Base-by-base conservation (phyloP, 1,139 yeast genomes). In the Blastobotrys indianensis region DNA sequence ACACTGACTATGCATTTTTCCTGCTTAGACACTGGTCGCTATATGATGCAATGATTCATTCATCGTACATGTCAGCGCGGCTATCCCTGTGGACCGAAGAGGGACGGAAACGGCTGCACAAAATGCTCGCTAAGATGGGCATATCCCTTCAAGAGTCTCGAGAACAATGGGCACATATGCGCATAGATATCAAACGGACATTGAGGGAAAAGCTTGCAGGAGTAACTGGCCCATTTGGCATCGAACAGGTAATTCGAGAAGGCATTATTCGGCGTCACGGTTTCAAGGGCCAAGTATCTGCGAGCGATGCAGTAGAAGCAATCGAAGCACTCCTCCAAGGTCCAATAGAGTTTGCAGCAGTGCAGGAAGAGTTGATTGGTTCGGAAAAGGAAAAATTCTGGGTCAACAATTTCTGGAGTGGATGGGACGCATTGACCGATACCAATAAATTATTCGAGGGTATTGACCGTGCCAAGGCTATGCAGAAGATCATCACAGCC, bases 91-190 rank as follows among this genome's bases (percentile, higher is more conserved):
- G 96, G 92, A 84, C 94, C 17, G 96, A 86, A 59, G 94, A 85
- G 48, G 98, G 98, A 3, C 78, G 82, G 56, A 87, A 86, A 62
- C 77, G 82, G 55, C 69, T 94, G 42, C 95, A 90, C 62, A 88
- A 88, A 58, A 74, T 94, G 75, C 85, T 94, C 68, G 98, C 98
- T 2, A 80, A 85, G 56, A 92, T 94, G 97, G 98, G 98, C 6
- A 84, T 94, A 4, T 83, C 97, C 0, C 69, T 94, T 42, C 85
- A 81, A 2, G 83, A 85, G 20, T 94, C 97, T 1, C 85, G 83
- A 57, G 97, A 94, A 64, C 81, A 82, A 52, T 94, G 97, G 97
- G 74, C 84, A 31, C 94, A 92, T 63, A 80, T 90, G 82, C 94
- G 88, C 60, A 76, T 85, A 41, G 74, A 77, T 12, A 73, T 92